Conservation (phyloP, 2,329 filamentous ascomycete genomes). For the Fusarium fujikuroi region DNA sequence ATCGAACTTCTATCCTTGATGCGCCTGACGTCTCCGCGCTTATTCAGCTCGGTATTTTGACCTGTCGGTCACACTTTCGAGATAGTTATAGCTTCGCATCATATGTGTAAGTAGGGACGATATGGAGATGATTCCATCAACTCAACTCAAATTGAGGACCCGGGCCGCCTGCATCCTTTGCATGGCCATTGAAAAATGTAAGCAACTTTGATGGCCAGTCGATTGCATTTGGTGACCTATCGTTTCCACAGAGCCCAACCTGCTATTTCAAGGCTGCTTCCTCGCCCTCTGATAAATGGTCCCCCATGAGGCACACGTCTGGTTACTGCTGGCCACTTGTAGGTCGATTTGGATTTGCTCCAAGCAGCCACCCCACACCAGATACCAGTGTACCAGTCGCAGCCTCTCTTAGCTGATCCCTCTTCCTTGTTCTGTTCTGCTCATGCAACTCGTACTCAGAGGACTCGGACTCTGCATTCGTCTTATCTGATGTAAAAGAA, state of each 20-base stretch:
- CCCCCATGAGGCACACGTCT: background rate
- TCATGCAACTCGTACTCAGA: slow-evolving; percentile 43
- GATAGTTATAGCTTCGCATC: background rate
- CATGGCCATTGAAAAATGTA: background rate
- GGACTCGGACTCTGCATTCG: slow-evolving; percentile 32
- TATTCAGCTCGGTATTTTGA: background rate
- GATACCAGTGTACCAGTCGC: slow-evolving; percentile 74
- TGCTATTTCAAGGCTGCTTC: background rate
- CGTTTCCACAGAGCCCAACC: background rate
- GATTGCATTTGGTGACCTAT: background rate
- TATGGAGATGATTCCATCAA: background rate
- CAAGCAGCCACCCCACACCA: slow-evolving; percentile 75
- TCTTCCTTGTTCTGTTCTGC: slow-evolving; percentile 66
- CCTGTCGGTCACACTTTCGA: background rate
- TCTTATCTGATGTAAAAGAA: slow-evolving; percentile 25
- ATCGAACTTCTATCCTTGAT: background rate
- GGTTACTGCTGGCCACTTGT: slow-evolving; percentile 16
- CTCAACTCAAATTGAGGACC: background rate
- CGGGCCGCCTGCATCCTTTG: background rate
- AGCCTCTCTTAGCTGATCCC: slow-evolving; percentile 75
- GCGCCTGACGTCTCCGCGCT: background rate
- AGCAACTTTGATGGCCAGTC: background rate
- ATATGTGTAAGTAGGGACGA: background rate
- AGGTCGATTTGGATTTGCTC: slow-evolving; percentile 56
- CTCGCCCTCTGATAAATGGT: background rate